phyloP scores from a whole-genome alignment of 495 filamentous ascomycete species.

The Chaetomidium leptoderma region DNA sequence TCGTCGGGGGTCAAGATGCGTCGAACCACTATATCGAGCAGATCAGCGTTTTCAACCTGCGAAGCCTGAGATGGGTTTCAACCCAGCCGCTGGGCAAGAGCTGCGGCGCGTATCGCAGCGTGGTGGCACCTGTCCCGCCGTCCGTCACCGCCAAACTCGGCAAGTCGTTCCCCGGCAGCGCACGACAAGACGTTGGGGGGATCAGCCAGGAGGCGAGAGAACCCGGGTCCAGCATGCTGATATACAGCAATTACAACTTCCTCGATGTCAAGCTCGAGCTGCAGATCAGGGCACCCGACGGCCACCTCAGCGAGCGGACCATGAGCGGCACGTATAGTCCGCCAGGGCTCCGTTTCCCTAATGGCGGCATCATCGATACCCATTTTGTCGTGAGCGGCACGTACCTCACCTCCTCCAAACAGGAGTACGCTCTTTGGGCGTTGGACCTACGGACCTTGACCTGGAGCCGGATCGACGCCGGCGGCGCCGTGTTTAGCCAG shows the following conservation, averaged over 20 bases:
- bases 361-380: constrained; percentile 86
- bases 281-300: constrained; percentile 80
- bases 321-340: constrained; percentile 86
- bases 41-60: constrained; percentile 94
- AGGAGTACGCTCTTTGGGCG: constrained; percentile 97
- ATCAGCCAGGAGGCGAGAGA: constrained; percentile 51
- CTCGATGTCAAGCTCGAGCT: constrained; percentile 93
- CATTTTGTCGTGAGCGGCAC: constrained; percentile 97
- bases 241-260: constrained; percentile 99
- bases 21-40: constrained; percentile 99
- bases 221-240: constrained; percentile 79
- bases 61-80: constrained; percentile 93
- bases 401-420: constrained; percentile 93
- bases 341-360: constrained; percentile 89
- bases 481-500: constrained; percentile 87
- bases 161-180: constrained; percentile 31
- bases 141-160: constrained; percentile 68
- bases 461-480: constrained; percentile 94
- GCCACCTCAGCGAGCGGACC: constrained; percentile 75
- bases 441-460: constrained; percentile 80
- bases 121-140: constrained; percentile 76
- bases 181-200: constrained; percentile 32
- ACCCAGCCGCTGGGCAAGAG: constrained; percentile 78
- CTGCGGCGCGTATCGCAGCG: constrained; percentile 93
- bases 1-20: constrained; percentile 93